These are phyloP conservation scores for Phytophthora foliorum DNA, from an alignment of 352 stramenopile genomes.

Conservation along the genomic window DNA sequence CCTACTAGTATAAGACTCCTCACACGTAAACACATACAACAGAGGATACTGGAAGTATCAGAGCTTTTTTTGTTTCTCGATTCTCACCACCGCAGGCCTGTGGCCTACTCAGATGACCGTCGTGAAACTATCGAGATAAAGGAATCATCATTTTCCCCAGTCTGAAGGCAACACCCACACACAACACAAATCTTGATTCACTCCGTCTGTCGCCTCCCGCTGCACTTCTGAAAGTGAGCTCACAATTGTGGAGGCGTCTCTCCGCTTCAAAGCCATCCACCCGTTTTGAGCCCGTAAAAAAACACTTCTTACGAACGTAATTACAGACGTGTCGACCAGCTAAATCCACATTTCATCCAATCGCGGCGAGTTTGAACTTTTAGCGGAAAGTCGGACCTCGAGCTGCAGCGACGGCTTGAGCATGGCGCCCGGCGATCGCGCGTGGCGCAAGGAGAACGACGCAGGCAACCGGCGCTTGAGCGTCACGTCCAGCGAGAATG, in stretches of 20 bases:
- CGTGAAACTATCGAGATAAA: conserved; percentile 90
- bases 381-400: conserved; percentile 3
- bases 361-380: conserved; percentile 16
- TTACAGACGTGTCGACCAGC: conserved; percentile 12
- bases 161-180: conserved; percentile 22
- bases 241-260: not conserved
- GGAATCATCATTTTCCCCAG: conserved; percentile 87
- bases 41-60: conserved; percentile 66
- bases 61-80: conserved; percentile 89
- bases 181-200: not conserved
- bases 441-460: conserved; percentile 41
- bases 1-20: conserved; percentile 11
- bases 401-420: not conserved
- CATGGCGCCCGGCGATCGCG: conserved; percentile 23
- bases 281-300: conserved; percentile 25
- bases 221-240: conserved; percentile 27
- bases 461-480: conserved; percentile 21
- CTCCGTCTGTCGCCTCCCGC: not conserved
- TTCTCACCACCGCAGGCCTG: conserved; percentile 78
- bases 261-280: conserved; percentile 12
- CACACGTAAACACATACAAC: conserved; percentile 21
- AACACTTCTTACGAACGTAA: conserved; percentile 24
- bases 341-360: conserved; percentile 28
- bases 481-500: conserved; percentile 28
- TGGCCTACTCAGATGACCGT: conserved; percentile 90